Conservation (phyloP, 1,284 basidiomycete species). For the Rhodofomes roseus region DNA sequence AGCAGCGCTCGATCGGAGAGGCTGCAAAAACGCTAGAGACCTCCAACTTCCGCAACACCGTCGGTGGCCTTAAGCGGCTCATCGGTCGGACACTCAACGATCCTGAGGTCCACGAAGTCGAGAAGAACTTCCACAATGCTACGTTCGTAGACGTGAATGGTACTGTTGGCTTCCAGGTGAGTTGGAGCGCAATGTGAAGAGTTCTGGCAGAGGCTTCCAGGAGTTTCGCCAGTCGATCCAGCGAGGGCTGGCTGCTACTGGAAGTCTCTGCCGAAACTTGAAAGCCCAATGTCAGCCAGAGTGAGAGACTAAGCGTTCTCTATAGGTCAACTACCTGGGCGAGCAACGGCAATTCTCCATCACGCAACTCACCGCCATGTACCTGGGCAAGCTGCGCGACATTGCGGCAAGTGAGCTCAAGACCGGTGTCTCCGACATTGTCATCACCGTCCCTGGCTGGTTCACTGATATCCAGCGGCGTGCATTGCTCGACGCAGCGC, state of each 20-base stretch:
- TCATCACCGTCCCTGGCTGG: constrained; percentile 93
- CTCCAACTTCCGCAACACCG: constrained; percentile 96
- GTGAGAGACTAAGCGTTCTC: background rate
- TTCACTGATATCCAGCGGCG: constrained; percentile 90
- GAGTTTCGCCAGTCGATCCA: background rate
- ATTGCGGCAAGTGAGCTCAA: constrained; percentile 83
- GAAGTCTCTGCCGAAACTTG: too few species aligned
- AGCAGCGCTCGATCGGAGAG: constrained; percentile 88
- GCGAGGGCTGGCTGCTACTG: too few species aligned
- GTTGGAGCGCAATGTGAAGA: constrained; percentile 20
- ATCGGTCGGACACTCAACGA: constrained; percentile 77
- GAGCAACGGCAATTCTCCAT: constrained; percentile 76
- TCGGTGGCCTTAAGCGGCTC: constrained; percentile 87
- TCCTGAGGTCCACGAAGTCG: constrained; percentile 74
- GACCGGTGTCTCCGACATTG: constrained; percentile 80
- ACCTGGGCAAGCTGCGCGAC: constrained; percentile 85
- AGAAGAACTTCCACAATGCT: constrained; percentile 89
- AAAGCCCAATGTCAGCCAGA: background rate
- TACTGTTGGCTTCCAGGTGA: constrained; percentile 79
- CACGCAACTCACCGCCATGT: constrained; percentile 86
- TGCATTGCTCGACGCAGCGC: constrained; percentile 82
- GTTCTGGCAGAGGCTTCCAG: background rate
- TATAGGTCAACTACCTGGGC: constrained; percentile 82
- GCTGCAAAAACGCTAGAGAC: constrained; percentile 94
- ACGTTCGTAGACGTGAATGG: constrained; percentile 80